A percentile compares a stretch with the other conserved stretches of the same genome.
These are phyloP conservation scores for Populus alba DNA, from an alignment of 345 rosid genomes.

Conservation along the genomic window DNA sequence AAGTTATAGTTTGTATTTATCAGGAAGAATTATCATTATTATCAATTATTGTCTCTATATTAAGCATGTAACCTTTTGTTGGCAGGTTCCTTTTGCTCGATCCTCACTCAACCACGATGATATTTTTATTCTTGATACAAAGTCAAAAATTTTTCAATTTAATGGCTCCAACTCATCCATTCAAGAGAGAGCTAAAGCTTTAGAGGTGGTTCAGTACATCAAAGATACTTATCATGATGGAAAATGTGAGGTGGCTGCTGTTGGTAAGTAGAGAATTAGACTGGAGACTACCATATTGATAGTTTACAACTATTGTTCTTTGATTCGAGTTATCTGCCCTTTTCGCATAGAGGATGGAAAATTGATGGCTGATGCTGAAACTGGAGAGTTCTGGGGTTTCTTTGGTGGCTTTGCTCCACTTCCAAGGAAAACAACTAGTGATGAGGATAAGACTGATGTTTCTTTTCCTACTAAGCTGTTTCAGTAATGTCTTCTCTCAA, in stretches of 20 bases:
- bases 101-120: constrained; percentile 96
- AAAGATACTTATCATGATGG: constrained; percentile 96
- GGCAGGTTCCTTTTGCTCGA: constrained; percentile 86
- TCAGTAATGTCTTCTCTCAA: constrained; percentile 41
- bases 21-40: too few relatives aligned
- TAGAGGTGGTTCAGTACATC: constrained; percentile 94
- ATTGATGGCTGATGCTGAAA: constrained; percentile 98
- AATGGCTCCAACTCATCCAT: constrained; percentile 93
- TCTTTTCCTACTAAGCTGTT: constrained; percentile 56
- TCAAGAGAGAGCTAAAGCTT: constrained; percentile 98
- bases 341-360: constrained; percentile 77
- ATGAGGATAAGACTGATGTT: constrained; percentile 46
- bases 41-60: background rate
- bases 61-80: background rate
- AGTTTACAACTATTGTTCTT: constrained; percentile 1
- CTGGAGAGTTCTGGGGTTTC: constrained; percentile 97
- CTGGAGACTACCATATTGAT: constrained; percentile 10
- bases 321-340: constrained; percentile 15
- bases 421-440: constrained; percentile 63
- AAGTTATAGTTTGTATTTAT: too few relatives aligned
- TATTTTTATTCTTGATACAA: constrained; percentile 90
- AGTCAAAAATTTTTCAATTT: constrained; percentile 89
- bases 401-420: constrained; percentile 99
- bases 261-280: constrained; percentile 63
- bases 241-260: constrained; percentile 86